Evolutionary conservation across 1,284 basidiomycete species (phyloP), one percentile per base, ranked within the genome.

Genomic region (Boletus austroedulis): DNA sequence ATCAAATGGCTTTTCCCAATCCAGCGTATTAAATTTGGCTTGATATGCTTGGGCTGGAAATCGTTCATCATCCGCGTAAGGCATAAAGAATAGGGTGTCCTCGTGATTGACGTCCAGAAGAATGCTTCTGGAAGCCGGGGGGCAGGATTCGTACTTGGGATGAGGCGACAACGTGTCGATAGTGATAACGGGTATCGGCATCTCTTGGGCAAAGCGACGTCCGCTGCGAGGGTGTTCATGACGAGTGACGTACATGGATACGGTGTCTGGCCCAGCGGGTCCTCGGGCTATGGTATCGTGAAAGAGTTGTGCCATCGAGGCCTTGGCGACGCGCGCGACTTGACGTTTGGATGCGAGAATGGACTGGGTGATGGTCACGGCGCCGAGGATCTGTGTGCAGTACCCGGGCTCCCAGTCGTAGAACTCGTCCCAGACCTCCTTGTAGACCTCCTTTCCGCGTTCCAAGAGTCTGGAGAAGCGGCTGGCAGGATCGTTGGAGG

Each of bases 111-210:
- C 76, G 7, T 80, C 80, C 12, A 73, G 64, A 38, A 74, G 70
- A 32, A 83, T 71, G 61, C 77, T 84, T 31, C 75, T 71, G 1
- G 67, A 66, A 1, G 72, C 63, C 0, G 84, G 81, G 0, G 83
- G 69, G 62, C 82, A 85, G 4, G 76, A 75, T 55, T 85, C 82
- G 63, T 86, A 86, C 0, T 61, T 57, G 0, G 79, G 73, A 52
- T 73, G 71, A 1, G 77, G 72, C 5, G 59, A 44, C 40, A 53
- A 76, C 14, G 45, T 24, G 23, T 68, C 57, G 19, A 65, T 12
- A 21, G 59, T 52, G 40, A 60, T 34, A 21, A 68, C 55, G 46
- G 64, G 60, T 5, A 69, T 54, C 48, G 54, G 15, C 0, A 60
- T 15, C 17, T 11, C 9, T 8, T 10, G 36, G n/a, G 14, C 5